Percentiles rank a stretch among this genome's conserved stretches.
These are phyloP conservation scores for Cylindrodendrum hubeiense DNA, from an alignment of 2,329 filamentous ascomycete genomes.

Conservation along the genomic window DNA sequence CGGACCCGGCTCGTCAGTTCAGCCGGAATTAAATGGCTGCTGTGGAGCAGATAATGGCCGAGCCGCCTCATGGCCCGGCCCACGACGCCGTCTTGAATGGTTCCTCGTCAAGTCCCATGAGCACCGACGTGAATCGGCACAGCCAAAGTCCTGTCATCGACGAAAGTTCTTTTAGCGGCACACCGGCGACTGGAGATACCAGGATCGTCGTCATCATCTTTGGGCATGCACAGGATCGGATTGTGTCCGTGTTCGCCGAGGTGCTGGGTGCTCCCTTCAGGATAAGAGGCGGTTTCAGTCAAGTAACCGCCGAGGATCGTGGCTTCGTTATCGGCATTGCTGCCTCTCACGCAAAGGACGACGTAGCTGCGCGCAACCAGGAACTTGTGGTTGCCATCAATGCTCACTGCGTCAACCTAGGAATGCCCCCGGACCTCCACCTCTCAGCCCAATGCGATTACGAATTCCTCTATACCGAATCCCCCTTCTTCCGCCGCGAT, in stretches of 20 bases:
- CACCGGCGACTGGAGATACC: constrained; percentile 65
- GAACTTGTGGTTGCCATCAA: constrained; percentile 77
- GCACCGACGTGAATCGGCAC: constrained; percentile 51
- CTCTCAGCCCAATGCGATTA: constrained; percentile 82
- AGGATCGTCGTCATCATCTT: constrained; percentile 77
- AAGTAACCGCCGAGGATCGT: constrained; percentile 66
- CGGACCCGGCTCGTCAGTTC: not conserved
- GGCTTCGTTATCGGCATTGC: constrained; percentile 77
- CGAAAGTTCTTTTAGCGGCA: constrained; percentile 58
- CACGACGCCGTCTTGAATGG: constrained; percentile 42
- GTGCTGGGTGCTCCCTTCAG: constrained; percentile 81
- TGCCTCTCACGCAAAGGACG: constrained; percentile 66
- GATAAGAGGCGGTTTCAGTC: constrained; percentile 66
- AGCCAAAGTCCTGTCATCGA: constrained; percentile 50
- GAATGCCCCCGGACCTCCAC: constrained; percentile 74
- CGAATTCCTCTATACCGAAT: constrained; percentile 85
- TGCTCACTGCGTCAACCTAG: constrained; percentile 79
- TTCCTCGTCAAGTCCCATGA: constrained; percentile 37
- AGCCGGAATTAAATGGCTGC: constrained; percentile 50
- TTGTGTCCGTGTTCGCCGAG: constrained; percentile 82
- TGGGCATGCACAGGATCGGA: constrained; percentile 77
- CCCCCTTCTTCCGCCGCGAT: constrained; percentile 79
- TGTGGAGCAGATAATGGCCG: constrained; percentile 53
- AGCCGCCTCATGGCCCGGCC: constrained; percentile 47
- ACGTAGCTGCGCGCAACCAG: constrained; percentile 69